Base-by-base conservation (phyloP, 2,329 filamentous ascomycete genomes). In the Exophiala phaeomuriformis region DNA sequence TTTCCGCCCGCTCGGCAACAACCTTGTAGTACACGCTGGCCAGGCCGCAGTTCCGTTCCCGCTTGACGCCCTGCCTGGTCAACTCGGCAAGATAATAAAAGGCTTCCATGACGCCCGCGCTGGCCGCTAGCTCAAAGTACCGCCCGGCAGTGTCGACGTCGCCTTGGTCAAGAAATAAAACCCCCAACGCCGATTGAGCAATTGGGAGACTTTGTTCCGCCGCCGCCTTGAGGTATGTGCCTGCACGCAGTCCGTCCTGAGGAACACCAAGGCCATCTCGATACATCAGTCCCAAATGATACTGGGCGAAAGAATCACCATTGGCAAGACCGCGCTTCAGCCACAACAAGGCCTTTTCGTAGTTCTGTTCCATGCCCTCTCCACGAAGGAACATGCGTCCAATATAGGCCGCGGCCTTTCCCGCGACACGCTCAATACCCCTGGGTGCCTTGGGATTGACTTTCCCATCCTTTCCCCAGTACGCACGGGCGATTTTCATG, bases 71-170 rank as follows among this genome's bases (percentile, higher is more conserved):
- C 58, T 88, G 81, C 62, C 90, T 81, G 28, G 84, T 85, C 74
- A 95, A 82, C 70, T 96, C 90, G 1, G 88, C 90, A 3, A 96
- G 80, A 67, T 95, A 95, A 71, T 95, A 96, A 66, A 88, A 88
- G 0, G 90, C 87, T 69, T 95, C 90, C 57, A 95, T 86, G 65
- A 90, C 86, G 9, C 85, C 85, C 66, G 89, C 89, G 28, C 88
- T 77, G 39, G 85, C 85, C 3, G 90, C 90, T 45, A 91, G 77
- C 65, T 95, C 90, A 63, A 96, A 95, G 68, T 94, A 95, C 61
- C 85, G 83, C 55, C 83, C 86, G 2, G 90, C 90, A 0, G 84
- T 83, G 3, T 78, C 73, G n/a, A 93, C 73, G 62, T 95, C 89
- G 12, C 89, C 90, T 67, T 94, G 89, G 63, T 95, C 90, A 4